Base-by-base conservation (phyloP, 129 eudicot genomes). In the Mikania micrantha region DNA sequence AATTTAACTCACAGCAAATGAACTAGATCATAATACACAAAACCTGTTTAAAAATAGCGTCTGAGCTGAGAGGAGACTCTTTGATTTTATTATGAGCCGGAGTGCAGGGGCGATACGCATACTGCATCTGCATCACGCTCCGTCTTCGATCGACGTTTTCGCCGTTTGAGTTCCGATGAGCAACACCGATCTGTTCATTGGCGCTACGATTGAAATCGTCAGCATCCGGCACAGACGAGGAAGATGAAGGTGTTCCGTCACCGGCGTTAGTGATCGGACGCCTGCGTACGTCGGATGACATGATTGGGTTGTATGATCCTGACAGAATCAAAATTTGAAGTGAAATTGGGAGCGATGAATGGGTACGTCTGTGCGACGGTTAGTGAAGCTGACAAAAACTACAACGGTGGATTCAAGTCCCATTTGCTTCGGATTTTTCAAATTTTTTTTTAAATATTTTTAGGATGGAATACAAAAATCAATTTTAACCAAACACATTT, bases 41-140 rank as follows among this genome's bases (percentile, higher is more conserved):
- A 49, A 83, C 95, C 94, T 90, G 96, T 74, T 78, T 82, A 49
- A 90, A 90, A 72, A 90, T 90, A 57, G 90, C 83, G 74, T 78
- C 88, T 19, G 96, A 90, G 56, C 96, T 90, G 21, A 90, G 90
- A 61, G 88, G 90, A 73, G 86, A 79, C 79, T 90, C 96, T 71
- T 78, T 90, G 62, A 64, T 81, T 47, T 74, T 75, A 69, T 84
- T 63, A 60, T 90, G 96, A 78, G 95, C 95, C 15, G 95, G 96
- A 45, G 88, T 79, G 32, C 90, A 81, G 19, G 95, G 81, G 29
- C 95, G 79, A 59, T 74, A 82, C 48, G 74, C 80, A 24, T 69
- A 85, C 10, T 79, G 67, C 20, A 40, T 64, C 10, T 79, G 67
- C 20, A 40, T 64, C n/a, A 70, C 56, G 48, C 32, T 56, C 40